Base-by-base conservation (phyloP, 202 grass and related monocot species). In the Bolboschoenoplectus hybrid region DNA sequence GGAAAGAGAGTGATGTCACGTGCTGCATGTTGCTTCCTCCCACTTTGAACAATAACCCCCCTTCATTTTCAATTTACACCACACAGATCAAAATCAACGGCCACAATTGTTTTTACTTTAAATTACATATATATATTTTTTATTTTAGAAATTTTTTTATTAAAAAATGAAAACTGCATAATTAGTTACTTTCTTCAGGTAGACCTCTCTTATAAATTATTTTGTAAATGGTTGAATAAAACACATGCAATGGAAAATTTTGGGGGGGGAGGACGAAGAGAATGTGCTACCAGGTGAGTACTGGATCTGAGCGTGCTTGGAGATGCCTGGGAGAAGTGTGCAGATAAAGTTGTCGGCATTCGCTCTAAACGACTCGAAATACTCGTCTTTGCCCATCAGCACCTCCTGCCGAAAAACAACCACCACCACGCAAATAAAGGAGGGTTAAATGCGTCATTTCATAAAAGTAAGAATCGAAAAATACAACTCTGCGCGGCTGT, bases 341-440 rank as follows among this genome's bases (percentile, higher is more conserved):
- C 95, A 98, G 82, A 98, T 95, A 85, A 98, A 98, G 85, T 93
- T 90, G 88, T 98, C 93, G 14, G 95, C 93, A 88, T 98, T 98
- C 20, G 65, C 63, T 0, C 87, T 91, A 84, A 98, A 98, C 0
- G 93, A 98, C 13, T 85, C 84, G 81, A 98, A 98, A 85, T 85
- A 98, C 64, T 86, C 85, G 84, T 98, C 95, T 81, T 95, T 98
- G 41, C 95, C 95, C 93, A 92, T 98, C 67, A 98, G 86, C 0
- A 95, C 95, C 86, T 98, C 93, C 95, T 98, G 90, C 14, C 82
- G 71, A 4, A 53, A 70, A 49, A 63, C 2, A 63, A 81, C 26
- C 69, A 26, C 51, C 64, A n/a, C 43, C 80, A 82, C 80, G 80
- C 46, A 65, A 82, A 51, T 82, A 82, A 82, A 82, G 81, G 11